Evolutionary conservation across 768 basidiomycete genomes (phyloP), one percentile per base, ranked within the genome.

Genomic region (Suillus hirtellus): DNA sequence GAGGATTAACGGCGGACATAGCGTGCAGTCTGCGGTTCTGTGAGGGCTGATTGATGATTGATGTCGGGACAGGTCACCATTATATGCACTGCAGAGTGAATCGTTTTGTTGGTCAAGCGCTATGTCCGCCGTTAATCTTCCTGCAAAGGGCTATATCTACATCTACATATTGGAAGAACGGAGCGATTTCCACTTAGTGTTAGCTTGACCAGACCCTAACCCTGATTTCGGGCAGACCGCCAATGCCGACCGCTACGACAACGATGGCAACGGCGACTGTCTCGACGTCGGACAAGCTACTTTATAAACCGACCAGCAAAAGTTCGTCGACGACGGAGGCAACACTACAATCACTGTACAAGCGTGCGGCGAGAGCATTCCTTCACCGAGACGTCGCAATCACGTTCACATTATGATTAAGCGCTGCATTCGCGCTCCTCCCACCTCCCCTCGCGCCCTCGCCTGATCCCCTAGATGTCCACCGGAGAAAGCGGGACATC

Each of bases 41-140:
- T 96, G 96, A 60, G 96, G 96, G 44, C 79, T 99, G n/a, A n/a
- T 99, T 75, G 96, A 96, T 99, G 64, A 99, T 99, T 75, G 96
- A 96, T 86, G 96, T 98, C 12, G 96, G 96, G 31, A 99, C 96
- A 49, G 96, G n/a, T n/a, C n/a, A n/a, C n/a, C 95, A 42, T 82
- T 99, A 37, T 99, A 37, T 99, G 96, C 12, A 42, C 6, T 17
- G 40, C 77, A 87, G 96, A 79, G 96, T 96, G 43, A 96, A 99
- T 82, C 86, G 96, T 31, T 62, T 99, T 59, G 93, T 98, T 63
- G 96, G 96, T 14, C 96, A 98, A 77, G 31, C 31, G 31, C 31
- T 27, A 27, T 27, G 27, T 27, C 27, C 27, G 27, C 27, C 27
- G 27, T 27, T 27, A 27, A 27, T 27, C 27, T 27, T 27, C 27